These are phyloP conservation scores for Microbotryum intermedium DNA, from an alignment of 1,284 basidiomycete genomes.

Conservation along the genomic window DNA sequence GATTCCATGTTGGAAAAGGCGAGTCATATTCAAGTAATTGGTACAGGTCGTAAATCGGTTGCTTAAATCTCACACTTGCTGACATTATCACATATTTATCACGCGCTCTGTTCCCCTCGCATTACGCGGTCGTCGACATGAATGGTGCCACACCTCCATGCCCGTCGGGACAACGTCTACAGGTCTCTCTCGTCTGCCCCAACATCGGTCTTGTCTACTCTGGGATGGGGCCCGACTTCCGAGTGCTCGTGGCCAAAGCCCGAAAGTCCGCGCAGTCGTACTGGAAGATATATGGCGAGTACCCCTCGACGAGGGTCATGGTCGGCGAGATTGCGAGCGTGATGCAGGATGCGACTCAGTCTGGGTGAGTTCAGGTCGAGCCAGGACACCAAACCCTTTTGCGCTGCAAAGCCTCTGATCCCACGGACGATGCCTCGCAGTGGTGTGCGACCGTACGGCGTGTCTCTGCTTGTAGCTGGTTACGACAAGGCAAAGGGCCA, in stretches of 20 bases:
- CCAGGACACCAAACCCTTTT: background rate
- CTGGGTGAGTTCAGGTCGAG: slow-evolving; percentile 57
- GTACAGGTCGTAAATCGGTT: too few species aligned
- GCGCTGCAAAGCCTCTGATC: background rate
- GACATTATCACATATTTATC: too few species aligned
- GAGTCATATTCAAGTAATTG: background rate
- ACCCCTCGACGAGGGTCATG: slow-evolving; percentile 92
- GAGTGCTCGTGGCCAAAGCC: slow-evolving; percentile 84
- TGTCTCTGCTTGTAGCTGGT: slow-evolving; percentile 90
- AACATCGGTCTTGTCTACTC: slow-evolving; percentile 99
- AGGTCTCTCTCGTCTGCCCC: slow-evolving; percentile 81
- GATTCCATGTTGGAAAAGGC: slow-evolving; percentile 93
- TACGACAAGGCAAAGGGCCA: slow-evolving; percentile 89
- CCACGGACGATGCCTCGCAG: slow-evolving; percentile 43
- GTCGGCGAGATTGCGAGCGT: slow-evolving; percentile 96
- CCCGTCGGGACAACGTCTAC: background rate
- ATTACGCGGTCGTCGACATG: too few species aligned
- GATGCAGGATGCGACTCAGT: slow-evolving; percentile 98
- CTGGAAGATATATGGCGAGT: slow-evolving; percentile 99
- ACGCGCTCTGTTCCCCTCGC: too few species aligned
- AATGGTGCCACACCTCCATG: background rate
- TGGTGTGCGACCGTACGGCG: slow-evolving; percentile 95
- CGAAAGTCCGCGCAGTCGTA: slow-evolving; percentile 97
- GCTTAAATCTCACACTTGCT: too few species aligned
- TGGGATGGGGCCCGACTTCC: slow-evolving; percentile 98